Evolutionary conservation across 257 asterid species (phyloP).

Genomic region (Solanum pinnatisectum): DNA sequence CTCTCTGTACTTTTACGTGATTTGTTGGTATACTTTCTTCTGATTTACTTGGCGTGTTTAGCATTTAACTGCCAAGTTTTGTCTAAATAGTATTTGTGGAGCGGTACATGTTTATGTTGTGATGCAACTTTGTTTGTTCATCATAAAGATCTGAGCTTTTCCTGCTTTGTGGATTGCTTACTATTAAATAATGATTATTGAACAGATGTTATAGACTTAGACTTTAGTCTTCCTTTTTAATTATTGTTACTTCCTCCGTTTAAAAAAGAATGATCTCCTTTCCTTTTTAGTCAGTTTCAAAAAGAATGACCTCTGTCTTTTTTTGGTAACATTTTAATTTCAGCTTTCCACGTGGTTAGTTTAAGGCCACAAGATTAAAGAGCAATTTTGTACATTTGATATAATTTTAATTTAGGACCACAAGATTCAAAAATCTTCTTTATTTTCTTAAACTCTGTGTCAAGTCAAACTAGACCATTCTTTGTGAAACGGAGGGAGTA

Average conservation of each 20-base stretch:
- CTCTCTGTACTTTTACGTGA: not conserved
- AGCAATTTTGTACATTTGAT: no score
- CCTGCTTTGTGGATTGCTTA: not conserved
- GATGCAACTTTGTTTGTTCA: not conserved
- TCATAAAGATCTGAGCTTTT: not conserved
- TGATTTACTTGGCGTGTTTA: not conserved
- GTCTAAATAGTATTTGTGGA: not conserved
- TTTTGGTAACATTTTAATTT: no score
- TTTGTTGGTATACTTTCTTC: not conserved
- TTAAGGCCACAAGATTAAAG: no score
- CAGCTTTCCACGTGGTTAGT: no score
- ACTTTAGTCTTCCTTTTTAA: slow-evolving; percentile 4
- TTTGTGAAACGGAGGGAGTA: no score
- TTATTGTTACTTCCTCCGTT: not conserved
- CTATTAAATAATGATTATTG: not conserved
- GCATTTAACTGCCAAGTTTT: not conserved
- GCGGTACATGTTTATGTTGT: not conserved
- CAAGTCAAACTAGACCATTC: no score
- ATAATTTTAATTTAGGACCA: no score
- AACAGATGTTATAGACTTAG: not conserved
- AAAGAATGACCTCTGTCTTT: no score
- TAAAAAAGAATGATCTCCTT: no score
- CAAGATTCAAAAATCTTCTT: no score
- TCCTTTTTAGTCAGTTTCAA: no score
- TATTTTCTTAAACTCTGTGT: no score